These are phyloP conservation scores for Suhomyces wounanorum DNA, from an alignment of 1,139 yeast genomes.

Conservation along the genomic window DNA sequence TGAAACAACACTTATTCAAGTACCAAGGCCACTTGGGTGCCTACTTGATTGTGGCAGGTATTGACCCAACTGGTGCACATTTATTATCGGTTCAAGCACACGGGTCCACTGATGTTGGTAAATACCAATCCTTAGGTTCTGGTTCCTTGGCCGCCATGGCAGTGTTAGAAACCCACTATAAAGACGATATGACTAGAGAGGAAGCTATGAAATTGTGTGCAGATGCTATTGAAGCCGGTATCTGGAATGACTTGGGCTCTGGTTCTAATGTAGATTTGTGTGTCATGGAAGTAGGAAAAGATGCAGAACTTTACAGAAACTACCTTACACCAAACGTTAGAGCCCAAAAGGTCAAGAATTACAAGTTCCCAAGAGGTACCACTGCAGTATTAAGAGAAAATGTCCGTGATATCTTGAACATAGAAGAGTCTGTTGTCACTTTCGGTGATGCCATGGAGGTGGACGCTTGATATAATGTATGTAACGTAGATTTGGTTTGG, in stretches of 20 bases:
- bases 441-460: conserved; percentile 69
- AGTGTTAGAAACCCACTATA: conserved; percentile 87
- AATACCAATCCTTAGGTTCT: conserved; percentile 88
- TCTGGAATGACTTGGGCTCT: conserved; percentile 98
- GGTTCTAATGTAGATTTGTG: conserved; percentile 97
- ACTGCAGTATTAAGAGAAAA: conserved; percentile 77
- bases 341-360: conserved; percentile 73
- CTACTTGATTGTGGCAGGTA: conserved; percentile 93
- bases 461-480: conserved; percentile 47
- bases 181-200: conserved; percentile 71
- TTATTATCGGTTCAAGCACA: conserved; percentile 94
- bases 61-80: conserved; percentile 95
- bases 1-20: conserved; percentile 92
- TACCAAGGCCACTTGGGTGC: conserved; percentile 98
- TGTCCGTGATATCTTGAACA: conserved; percentile 65
- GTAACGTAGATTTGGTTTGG: conserved; percentile 2
- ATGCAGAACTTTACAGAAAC: conserved; percentile 81
- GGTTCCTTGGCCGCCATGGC: conserved; percentile 99
- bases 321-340: conserved; percentile 90
- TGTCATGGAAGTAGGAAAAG: conserved; percentile 91
- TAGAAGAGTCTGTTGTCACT: conserved; percentile 62
- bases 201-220: conserved; percentile 90
- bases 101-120: conserved; percentile 96
- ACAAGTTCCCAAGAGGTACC: conserved; percentile 88
- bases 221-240: conserved; percentile 95